phyloP scores from a whole-genome alignment of 2,329 filamentous ascomycete species.

The Chaetomium globosum region DNA sequence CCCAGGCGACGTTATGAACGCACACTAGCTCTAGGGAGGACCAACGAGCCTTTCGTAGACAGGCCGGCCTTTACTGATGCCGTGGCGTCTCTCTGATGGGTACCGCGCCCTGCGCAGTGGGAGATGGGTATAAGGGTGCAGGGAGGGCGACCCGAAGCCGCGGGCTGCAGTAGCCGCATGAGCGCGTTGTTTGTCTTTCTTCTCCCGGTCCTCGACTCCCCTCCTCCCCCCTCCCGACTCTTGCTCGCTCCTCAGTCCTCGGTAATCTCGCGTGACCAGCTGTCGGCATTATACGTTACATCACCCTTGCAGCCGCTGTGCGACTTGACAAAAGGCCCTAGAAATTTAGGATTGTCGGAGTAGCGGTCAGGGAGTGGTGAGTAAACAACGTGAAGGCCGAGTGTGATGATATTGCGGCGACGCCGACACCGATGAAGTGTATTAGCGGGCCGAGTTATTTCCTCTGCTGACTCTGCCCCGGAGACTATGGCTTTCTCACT shows the following conservation, averaged over 20 bases:
- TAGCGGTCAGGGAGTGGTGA: conserved; percentile 17
- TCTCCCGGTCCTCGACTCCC: not conserved
- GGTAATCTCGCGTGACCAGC: conserved; percentile 10
- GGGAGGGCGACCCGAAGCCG: not conserved
- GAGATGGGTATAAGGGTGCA: not conserved
- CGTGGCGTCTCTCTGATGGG: not conserved
- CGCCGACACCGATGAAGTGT: not conserved
- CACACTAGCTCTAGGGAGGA: too few species aligned
- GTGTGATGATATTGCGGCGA: not conserved
- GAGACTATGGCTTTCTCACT: not conserved
- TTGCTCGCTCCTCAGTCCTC: not conserved
- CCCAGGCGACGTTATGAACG: not conserved
- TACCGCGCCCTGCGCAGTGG: not conserved
- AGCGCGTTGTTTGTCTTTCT: conserved; percentile 4
- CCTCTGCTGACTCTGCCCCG: not conserved
- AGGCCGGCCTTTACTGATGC: not conserved
- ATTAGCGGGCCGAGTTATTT: conserved; percentile 12
- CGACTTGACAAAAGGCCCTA: conserved; percentile 5
- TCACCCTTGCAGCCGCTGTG: conserved; percentile 14
- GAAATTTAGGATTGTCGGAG: not conserved
- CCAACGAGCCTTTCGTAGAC: not conserved
- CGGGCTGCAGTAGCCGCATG: conserved; percentile 4
- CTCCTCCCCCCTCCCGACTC: not conserved
- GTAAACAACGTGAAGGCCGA: not conserved
- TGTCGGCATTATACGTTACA: conserved; percentile 9